Evolutionary conservation across 305 asterid genomes (phyloP).

Genomic region (Plantago coronopus): DNA sequence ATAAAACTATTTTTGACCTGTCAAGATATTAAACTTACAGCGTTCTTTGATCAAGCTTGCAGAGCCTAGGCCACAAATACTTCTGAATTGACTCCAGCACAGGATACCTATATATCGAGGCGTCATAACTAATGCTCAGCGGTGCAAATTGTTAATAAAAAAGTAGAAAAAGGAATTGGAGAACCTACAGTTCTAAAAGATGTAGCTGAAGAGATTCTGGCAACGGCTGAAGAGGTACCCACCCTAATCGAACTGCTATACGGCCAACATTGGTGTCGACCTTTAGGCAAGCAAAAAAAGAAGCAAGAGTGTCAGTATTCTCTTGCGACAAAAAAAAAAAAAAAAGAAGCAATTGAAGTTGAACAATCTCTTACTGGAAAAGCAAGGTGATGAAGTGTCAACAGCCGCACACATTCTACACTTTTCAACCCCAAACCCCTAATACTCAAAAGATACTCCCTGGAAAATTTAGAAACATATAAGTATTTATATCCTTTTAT

Average conservation of each 20-base stretch:
- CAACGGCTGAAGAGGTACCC: slow-evolving; percentile 43
- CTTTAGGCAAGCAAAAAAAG: slow-evolving; percentile 5
- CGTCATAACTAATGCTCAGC: background rate
- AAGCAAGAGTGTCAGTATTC: background rate
- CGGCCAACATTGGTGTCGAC: slow-evolving; percentile 46
- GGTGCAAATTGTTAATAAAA: background rate
- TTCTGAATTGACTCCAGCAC: slow-evolving; percentile 26
- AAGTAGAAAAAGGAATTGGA: background rate
- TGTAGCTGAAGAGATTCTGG: slow-evolving; percentile 34
- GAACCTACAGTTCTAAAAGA: slow-evolving; percentile 26
- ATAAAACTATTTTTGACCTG: background rate
- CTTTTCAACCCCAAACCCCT: slow-evolving; percentile 45
- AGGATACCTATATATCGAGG: slow-evolving; percentile 33
- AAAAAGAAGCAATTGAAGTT: no score
- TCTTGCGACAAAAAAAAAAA: background rate
- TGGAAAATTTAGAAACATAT: slow-evolving; percentile 2
- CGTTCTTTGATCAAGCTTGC: slow-evolving; percentile 25
- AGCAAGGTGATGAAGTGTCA: slow-evolving; percentile 42
- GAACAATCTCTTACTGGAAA: slow-evolving; percentile 36
- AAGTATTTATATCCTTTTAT: background rate
- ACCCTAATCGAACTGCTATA: slow-evolving; percentile 42
- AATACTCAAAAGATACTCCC: slow-evolving; percentile 38
- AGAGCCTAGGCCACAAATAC: slow-evolving; percentile 40
- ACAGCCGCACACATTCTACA: slow-evolving; percentile 42
- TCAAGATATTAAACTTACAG: slow-evolving; percentile 24